Conservation (phyloP, 306 rosid genomes). For the Casuarina glauca region DNA sequence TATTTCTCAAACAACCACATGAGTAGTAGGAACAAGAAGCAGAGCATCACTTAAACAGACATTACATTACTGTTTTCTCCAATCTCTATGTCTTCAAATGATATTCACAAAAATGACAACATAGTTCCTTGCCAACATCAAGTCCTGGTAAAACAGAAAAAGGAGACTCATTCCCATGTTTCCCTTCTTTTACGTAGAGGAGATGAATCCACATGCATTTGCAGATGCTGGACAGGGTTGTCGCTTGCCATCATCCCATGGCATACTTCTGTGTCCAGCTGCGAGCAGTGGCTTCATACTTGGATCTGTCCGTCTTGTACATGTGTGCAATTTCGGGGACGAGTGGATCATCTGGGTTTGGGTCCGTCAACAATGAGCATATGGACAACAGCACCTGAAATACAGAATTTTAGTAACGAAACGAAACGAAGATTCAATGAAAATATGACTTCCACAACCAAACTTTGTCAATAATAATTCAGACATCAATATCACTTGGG, state of each 20-base stretch:
- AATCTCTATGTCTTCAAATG: constrained; percentile 47
- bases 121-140: constrained; percentile 41
- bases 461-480: background rate
- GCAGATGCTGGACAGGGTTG: constrained; percentile 13
- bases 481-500: background rate
- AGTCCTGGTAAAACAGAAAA: constrained; percentile 36
- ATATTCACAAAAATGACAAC: constrained; percentile 55
- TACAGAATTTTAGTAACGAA: constrained; percentile 22
- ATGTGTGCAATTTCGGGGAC: constrained; percentile 93
- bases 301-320: constrained; percentile 80
- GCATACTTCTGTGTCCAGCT: constrained; percentile 93
- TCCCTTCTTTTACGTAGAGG: constrained; percentile 35
- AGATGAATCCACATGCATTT: constrained; percentile 25
- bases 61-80: constrained; percentile 33
- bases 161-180: constrained; percentile 33
- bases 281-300: constrained; percentile 93
- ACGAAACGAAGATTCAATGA: background rate
- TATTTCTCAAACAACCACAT: constrained; percentile 22
- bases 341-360: constrained; percentile 88
- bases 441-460: no score
- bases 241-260: constrained; percentile 57
- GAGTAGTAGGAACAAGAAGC: constrained; percentile 27
- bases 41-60: constrained; percentile 32
- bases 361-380: constrained; percentile 83
- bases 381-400: constrained; percentile 80